phyloP scores from a whole-genome alignment of 805 yeast genomes.

The Schwanniomyces vanrijiae region DNA sequence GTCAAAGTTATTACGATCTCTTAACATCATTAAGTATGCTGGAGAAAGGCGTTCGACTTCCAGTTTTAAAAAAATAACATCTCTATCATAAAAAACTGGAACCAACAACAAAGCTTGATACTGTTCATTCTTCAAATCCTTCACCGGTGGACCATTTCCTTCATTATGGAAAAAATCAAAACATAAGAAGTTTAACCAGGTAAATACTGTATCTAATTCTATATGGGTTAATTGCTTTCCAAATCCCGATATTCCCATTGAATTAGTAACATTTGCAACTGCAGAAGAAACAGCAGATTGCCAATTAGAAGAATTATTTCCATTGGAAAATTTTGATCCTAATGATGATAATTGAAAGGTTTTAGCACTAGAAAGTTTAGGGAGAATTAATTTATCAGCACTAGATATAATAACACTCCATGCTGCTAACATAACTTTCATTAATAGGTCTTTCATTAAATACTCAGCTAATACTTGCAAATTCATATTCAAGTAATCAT shows the following conservation, averaged over 20 bases:
- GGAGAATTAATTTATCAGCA: slow-evolving; percentile 73
- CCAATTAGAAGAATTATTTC: slow-evolving; percentile 23
- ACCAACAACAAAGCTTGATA: slow-evolving; percentile 65
- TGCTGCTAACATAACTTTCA: slow-evolving; percentile 69
- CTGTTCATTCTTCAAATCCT: slow-evolving; percentile 56
- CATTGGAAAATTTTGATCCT: slow-evolving; percentile 16
- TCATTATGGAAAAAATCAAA: slow-evolving; percentile 75
- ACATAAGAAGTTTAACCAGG: slow-evolving; percentile 68
- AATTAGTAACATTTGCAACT: slow-evolving; percentile 48
- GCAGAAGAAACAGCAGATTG: slow-evolving; percentile 48
- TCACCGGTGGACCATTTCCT: slow-evolving; percentile 78
- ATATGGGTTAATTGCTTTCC: slow-evolving; percentile 54
- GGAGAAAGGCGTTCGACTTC: slow-evolving; percentile 64
- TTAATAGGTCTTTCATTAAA: slow-evolving; percentile 53
- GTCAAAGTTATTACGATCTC: slow-evolving; percentile 48
- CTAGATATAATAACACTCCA: slow-evolving; percentile 74
- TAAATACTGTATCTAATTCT: slow-evolving; percentile 67
- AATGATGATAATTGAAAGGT: slow-evolving; percentile 25
- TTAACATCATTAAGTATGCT: slow-evolving; percentile 48
- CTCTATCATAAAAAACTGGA: slow-evolving; percentile 63
- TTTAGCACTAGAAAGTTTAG: slow-evolving; percentile 57
- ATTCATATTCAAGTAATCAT: slow-evolving; percentile 70
- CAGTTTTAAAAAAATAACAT: slow-evolving; percentile 43
- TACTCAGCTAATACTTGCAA: slow-evolving; percentile 61
- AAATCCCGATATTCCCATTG: slow-evolving; percentile 45